phyloP scores from a whole-genome alignment of 768 basidiomycete genomes.

The Cystofilobasidium capitatum region DNA sequence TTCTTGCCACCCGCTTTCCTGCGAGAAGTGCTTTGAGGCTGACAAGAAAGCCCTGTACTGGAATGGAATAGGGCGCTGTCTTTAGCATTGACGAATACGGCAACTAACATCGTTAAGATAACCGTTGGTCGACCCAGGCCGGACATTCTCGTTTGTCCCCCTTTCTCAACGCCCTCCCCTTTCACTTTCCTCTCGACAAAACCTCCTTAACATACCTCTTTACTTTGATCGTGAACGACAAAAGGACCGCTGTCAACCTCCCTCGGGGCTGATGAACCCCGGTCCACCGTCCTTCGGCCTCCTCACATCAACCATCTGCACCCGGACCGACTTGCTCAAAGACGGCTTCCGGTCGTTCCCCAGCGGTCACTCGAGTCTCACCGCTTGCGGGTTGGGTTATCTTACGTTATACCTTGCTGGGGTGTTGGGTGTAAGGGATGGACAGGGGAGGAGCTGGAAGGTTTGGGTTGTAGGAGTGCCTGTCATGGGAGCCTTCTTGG shows the following conservation, averaged over 20 bases:
- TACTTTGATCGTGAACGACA: no score
- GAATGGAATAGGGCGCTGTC: conserved; percentile 51
- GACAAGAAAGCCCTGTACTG: no score
- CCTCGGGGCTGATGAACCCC: conserved; percentile 23
- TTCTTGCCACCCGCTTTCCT: not conserved
- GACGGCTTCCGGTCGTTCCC: conserved; percentile 61
- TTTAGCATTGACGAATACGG: conserved; percentile 46
- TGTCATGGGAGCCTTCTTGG: conserved; percentile 48
- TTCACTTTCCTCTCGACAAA: conserved; percentile 48
- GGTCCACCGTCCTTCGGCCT: conserved; percentile 62
- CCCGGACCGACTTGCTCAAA: conserved; percentile 48
- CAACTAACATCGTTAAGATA: conserved; percentile 44
- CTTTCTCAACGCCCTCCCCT: not conserved
- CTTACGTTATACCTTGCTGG: conserved; percentile 79
- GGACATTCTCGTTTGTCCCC: conserved; percentile 34
- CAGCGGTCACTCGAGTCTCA: conserved; percentile 47
- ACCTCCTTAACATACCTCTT: conserved; percentile 47
- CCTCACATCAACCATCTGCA: conserved; percentile 65
- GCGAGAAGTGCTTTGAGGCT: no score
- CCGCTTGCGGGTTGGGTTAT: conserved; percentile 86
- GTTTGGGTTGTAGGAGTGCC: conserved; percentile 76
- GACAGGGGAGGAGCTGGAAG: conserved; percentile 51
- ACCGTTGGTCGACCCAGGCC: conserved; percentile 78
- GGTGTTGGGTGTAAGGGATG: conserved; percentile 81
- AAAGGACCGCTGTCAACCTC: conserved; percentile 45